phyloP scores from a whole-genome alignment of 192 early-diverging fungal genomes.

The Chytriomyces sp. region DNA sequence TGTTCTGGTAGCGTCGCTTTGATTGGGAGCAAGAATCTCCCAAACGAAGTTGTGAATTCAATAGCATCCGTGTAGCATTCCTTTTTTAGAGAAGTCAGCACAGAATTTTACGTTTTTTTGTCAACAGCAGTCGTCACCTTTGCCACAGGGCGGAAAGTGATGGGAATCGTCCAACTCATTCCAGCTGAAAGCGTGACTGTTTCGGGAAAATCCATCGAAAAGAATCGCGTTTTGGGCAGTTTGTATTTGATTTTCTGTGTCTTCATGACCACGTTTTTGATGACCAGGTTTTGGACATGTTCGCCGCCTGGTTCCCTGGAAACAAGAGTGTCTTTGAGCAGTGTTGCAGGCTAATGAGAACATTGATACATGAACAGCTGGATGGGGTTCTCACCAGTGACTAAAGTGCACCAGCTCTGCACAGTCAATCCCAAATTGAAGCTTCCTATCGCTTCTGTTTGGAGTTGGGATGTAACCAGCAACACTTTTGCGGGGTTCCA shows the following conservation, averaged over 20 bases:
- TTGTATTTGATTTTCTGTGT: constrained; percentile 68
- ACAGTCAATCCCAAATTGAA: too few species aligned
- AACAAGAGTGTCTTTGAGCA: not conserved
- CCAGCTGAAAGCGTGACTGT: constrained; percentile 62
- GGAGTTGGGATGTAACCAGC: constrained; percentile 39
- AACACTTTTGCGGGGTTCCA: not conserved
- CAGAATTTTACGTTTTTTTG: not conserved
- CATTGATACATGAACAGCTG: constrained; percentile 2
- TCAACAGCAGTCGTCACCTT: constrained; percentile 44
- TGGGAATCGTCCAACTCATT: constrained; percentile 63
- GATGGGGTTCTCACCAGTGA: constrained; percentile 46
- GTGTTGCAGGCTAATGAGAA: not conserved
- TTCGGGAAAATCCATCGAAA: constrained; percentile 67
- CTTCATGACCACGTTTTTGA: constrained; percentile 67
- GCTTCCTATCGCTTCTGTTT: too few species aligned
- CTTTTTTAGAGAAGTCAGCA: constrained; percentile 29
- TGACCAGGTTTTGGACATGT: constrained; percentile 53
- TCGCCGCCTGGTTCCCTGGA: constrained; percentile 65
- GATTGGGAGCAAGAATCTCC: constrained; percentile 57
- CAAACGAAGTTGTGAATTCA: constrained; percentile 61
- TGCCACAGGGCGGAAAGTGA: constrained; percentile 64
- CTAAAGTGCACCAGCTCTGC: constrained; percentile 58
- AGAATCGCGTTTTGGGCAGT: constrained; percentile 62
- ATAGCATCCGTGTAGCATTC: constrained; percentile 62
- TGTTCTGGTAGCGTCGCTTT: constrained; percentile 64